A percentile compares a stretch with the other conserved stretches of the same genome.
Evolutionary conservation across 441 rosid genomes (phyloP).

Genomic region (Macaranga tanarius): DNA sequence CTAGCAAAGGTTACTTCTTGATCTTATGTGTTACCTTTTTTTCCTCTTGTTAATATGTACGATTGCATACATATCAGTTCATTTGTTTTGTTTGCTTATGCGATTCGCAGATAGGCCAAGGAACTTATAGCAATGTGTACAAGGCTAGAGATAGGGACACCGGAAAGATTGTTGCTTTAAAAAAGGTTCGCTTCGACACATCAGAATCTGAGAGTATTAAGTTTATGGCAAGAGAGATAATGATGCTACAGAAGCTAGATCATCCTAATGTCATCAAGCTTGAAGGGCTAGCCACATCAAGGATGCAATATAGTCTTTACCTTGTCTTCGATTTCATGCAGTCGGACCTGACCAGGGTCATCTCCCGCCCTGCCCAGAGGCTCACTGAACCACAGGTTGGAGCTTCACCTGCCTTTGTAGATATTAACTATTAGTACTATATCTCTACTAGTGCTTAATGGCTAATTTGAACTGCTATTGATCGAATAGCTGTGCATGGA

Average conservation of each 20-base stretch:
- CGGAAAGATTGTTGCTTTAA: constrained; percentile 71
- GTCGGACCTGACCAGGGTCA: constrained; percentile 62
- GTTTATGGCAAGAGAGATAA: constrained; percentile 92
- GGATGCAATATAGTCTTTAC: constrained; percentile 89
- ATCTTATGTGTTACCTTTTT: neutral
- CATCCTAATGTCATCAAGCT: constrained; percentile 83
- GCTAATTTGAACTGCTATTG: no score
- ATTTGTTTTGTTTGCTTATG: neutral
- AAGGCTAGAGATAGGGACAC: constrained; percentile 74
- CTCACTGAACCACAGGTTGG: constrained; percentile 74
- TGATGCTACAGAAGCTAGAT: constrained; percentile 59
- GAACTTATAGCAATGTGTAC: constrained; percentile 89
- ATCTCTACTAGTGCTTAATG: no score
- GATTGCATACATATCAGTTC: neutral
- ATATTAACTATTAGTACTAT: neutral
- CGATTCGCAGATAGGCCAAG: constrained; percentile 64
- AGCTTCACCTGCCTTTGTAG: neutral
- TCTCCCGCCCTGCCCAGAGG: constrained; percentile 57
- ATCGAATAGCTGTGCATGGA: no score
- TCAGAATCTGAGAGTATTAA: constrained; percentile 77
- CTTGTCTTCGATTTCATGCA: constrained; percentile 77
- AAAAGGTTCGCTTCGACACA: constrained; percentile 84
- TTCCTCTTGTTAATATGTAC: no score
- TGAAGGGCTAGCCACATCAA: constrained; percentile 81
- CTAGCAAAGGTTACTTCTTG: constrained; percentile 51